phyloP scores from a whole-genome alignment of 441 rosid species.

The Populus hybrid region DNA sequence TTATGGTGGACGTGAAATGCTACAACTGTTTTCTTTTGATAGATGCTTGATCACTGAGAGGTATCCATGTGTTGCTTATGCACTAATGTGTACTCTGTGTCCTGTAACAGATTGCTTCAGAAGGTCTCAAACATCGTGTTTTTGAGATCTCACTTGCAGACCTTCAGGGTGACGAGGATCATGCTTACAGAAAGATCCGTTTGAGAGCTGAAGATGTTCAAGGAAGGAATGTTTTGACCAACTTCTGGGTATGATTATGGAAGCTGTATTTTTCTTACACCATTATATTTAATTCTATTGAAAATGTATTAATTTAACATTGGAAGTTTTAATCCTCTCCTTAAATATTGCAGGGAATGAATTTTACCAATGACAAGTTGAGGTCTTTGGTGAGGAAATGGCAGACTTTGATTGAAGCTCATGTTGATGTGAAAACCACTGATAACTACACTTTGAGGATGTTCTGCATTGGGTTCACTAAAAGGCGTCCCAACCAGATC shows the following conservation, averaged over 20 bases:
- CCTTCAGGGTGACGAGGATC: conserved; percentile 78
- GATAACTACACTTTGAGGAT: conserved; percentile 72
- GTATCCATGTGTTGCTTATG: background rate
- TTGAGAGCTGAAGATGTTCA: conserved; percentile 94
- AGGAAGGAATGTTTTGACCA: conserved; percentile 80
- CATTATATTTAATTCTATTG: background rate
- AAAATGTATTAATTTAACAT: background rate
- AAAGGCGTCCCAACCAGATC: conserved; percentile 84
- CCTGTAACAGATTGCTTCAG: conserved; percentile 76
- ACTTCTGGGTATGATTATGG: conserved; percentile 72
- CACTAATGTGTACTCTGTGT: background rate
- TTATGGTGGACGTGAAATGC: background rate
- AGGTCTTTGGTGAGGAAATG: conserved; percentile 91
- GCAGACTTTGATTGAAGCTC: conserved; percentile 89
- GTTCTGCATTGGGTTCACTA: conserved; percentile 91
- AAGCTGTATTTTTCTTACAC: background rate
- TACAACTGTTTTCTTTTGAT: background rate
- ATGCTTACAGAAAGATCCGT: conserved; percentile 79
- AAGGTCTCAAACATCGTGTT: conserved; percentile 85
- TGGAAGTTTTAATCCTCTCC: background rate
- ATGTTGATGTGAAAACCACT: conserved; percentile 88
- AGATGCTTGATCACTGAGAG: background rate
- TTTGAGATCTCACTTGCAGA: conserved; percentile 86
- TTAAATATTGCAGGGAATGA: conserved; percentile 43
- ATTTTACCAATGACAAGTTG: conserved; percentile 78